Evolutionary conservation across 2,329 filamentous ascomycete species (phyloP), one percentile per base, ranked within the genome.

Genomic region (Diplodia sapinea): DNA sequence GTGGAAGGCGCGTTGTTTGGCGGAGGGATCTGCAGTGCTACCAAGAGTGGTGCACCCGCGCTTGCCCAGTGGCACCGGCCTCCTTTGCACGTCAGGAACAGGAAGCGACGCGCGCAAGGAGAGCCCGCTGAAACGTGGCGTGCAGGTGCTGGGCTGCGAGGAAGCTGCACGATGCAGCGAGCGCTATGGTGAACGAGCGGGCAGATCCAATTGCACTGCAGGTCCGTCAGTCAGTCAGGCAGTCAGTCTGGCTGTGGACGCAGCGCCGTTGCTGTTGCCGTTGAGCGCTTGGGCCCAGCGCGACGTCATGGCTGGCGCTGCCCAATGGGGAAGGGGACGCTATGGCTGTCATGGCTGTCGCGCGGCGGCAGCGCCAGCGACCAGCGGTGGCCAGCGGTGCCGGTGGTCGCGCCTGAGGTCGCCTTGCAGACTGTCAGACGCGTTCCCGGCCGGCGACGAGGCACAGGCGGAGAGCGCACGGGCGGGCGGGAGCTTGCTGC

Each of bases 1-100:
- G 57, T 47, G 59, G 59, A 63, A 51, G 59, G 59, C 59, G 59
- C 59, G 59, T 51, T 63, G 59, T 63, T 63, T 63, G 59, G 59
- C 59, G 47, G 43, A 38, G 29, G 43, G 43, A 63, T 63, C 59
- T 63, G 59, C 59, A 11, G 59, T 63, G 59, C 13, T 9, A 63
- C 59, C 43, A 17, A 2, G 36, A 15, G 26, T 33, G 40, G 26
- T 49, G 20, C 56, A 49, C 56, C 36, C 59, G 59, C 59, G 59
- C 59, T 49, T 63, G 59, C n/a, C n/a, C n/a, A 11, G 59, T 63
- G 12, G 59, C 59, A 63, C 59, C 47, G 43, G 5, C 31, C 47
- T 51, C 59, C 59, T 63, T 36, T 50, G 43, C 43, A 63, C 59
- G 20, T 63, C 59, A 63, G 59, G 59, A 63, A 63, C 59, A 63